A percentile compares a stretch with the other conserved stretches of the same genome.
Conservation (phyloP, 2,329 filamentous ascomycete genomes). For the Cladosporium austrohemisphaericum region DNA sequence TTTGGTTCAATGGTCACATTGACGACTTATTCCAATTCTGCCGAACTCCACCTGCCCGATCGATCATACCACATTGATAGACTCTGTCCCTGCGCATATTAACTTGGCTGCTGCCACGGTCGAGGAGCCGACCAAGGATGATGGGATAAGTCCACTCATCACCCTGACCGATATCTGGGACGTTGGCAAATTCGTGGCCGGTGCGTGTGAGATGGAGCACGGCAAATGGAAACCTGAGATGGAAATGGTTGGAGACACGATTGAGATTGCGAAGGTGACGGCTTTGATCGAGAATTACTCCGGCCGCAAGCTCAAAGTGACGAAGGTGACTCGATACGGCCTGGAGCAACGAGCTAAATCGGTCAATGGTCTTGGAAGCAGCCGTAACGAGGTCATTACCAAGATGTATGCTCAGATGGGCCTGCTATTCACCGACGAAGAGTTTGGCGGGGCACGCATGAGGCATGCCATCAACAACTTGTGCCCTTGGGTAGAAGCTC, state of each 20-base stretch:
- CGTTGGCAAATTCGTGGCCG: constrained; percentile 46
- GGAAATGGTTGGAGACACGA: constrained; percentile 33
- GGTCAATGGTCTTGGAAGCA: background rate
- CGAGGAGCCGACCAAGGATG: constrained; percentile 43
- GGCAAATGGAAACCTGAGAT: constrained; percentile 42
- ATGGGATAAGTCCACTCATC: constrained; percentile 40
- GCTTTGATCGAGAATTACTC: background rate
- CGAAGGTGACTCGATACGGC: background rate
- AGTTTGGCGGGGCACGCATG: background rate
- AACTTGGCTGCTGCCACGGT: constrained; percentile 44
- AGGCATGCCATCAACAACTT: background rate
- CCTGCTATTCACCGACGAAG: background rate
- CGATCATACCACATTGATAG: too few species aligned
- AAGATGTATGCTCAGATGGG: background rate
- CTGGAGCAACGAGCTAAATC: background rate
- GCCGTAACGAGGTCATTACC: background rate
- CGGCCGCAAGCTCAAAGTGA: background rate
- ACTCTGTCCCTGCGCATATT: too few species aligned
- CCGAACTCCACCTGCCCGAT: too few species aligned
- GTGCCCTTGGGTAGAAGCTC: background rate
- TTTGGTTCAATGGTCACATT: too few species aligned
- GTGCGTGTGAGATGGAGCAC: constrained; percentile 36
- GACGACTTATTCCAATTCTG: too few species aligned
- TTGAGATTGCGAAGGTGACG: background rate
- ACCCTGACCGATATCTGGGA: constrained; percentile 50